Percentiles rank a stretch among this genome's conserved stretches.
Evolutionary conservation across 192 early-diverging fungal genomes (phyloP).

Genomic region (Entomortierella lignicola): DNA sequence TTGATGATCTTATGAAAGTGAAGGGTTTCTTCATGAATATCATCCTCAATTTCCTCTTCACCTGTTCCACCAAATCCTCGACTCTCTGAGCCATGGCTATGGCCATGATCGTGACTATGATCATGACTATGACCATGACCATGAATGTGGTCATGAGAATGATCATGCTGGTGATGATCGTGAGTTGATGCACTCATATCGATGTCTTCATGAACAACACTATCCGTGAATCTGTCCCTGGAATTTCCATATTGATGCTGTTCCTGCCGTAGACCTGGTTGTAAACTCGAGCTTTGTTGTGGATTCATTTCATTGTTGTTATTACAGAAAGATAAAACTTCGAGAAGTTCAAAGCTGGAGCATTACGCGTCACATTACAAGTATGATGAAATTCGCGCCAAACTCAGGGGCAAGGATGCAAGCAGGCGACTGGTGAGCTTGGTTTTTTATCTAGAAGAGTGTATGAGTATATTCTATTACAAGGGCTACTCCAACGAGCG

Average conservation of each 20-base stretch:
- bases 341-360: neutral
- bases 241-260: neutral
- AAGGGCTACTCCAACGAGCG: too few species aligned
- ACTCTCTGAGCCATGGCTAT: neutral
- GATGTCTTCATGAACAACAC: slow-evolving; percentile 7
- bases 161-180: slow-evolving; percentile 5
- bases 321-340: too few species aligned
- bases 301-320: neutral
- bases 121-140: slow-evolving; percentile 17
- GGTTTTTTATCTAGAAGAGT: too few species aligned
- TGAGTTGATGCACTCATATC: neutral
- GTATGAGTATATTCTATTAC: too few species aligned
- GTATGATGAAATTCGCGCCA: too few species aligned
- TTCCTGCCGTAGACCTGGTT: slow-evolving; percentile 25
- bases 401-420: too few species aligned
- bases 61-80: neutral
- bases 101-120: slow-evolving; percentile 24
- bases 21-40: slow-evolving; percentile 43
- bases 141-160: slow-evolving; percentile 18
- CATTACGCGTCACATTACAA: neutral
- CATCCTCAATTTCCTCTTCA: slow-evolving; percentile 16
- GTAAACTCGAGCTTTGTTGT: slow-evolving; percentile 14
- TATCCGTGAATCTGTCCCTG: slow-evolving; percentile 10
- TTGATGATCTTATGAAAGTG: slow-evolving; percentile 67
- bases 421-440: too few species aligned